Evolutionary conservation across 78 protist species (phyloP).

Genomic region (Dictyostelium firmibasis): DNA sequence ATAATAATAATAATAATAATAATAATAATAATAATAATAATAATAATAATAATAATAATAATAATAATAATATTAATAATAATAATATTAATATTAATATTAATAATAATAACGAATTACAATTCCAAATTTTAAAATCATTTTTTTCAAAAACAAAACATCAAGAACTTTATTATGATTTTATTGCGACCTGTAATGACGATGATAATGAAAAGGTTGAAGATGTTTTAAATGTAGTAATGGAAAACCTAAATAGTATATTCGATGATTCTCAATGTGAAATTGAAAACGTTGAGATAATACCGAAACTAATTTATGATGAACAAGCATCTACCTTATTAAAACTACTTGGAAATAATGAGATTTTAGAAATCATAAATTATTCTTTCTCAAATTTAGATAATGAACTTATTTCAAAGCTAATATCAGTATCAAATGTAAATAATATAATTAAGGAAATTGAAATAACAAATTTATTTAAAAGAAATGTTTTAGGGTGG

Average conservation of each 20-base stretch:
- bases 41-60: not conserved
- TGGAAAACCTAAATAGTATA: not conserved
- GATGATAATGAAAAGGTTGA: not conserved
- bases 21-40: not conserved
- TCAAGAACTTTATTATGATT: not conserved
- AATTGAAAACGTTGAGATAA: not conserved
- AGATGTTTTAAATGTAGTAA: not conserved
- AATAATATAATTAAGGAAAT: not conserved
- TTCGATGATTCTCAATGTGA: not conserved
- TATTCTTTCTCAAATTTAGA: not conserved
- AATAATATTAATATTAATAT: not conserved
- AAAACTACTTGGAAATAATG: not conserved
- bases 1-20: not conserved
- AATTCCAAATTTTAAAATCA: conserved; percentile 8
- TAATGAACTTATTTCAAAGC: not conserved
- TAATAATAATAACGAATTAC: not conserved
- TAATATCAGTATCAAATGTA: not conserved
- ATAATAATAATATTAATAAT: not conserved
- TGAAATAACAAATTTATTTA: not conserved
- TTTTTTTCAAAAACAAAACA: not conserved
- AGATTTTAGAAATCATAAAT: not conserved
- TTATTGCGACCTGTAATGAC: not conserved
- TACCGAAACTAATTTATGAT: not conserved
- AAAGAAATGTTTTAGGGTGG: not conserved
- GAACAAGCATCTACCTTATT: not conserved